Base-by-base conservation (phyloP, 2,329 filamentous ascomycete genomes). In the Colletotrichum tofieldiae region DNA sequence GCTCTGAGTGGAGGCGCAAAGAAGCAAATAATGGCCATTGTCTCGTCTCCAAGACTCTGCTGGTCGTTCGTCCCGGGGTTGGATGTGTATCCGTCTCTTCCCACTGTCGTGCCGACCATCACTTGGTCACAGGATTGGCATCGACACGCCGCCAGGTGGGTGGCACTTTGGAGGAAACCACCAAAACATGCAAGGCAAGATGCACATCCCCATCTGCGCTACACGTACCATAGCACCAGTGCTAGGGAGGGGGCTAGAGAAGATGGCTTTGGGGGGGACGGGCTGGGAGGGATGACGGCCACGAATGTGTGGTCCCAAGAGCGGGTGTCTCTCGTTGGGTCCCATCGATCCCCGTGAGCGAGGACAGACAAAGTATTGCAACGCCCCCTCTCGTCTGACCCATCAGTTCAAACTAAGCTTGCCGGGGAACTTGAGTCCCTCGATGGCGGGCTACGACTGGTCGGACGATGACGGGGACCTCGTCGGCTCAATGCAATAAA, bases 101-200 rank as follows among this genome's bases (percentile, higher is more conserved):
- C 75, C 65, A 52, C 65, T 54, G 32, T 29, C 49, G 54, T 26
- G 51, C 65, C 43, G 61, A 26, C 35, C 6, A 37, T 59, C 54
- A 35, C 12, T 63, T 51, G 43, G 58, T 71, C 37, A 52, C 41
- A 56, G 43, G 29, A 32, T 35, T 59, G 51, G 58, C 52, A 72
- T 69, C 37, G 55, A 64, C 16, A 54, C 16, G 58, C 45, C 54
- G 55, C 37, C 37, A 7, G 60, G 60, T 72, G 45, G 56, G 65
- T 71, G 73, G 62, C 59, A 73, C 73, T 71, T 67, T 73, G 71
- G 55, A 47, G 63, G 47, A 67, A 74, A 67, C 66, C 73, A 58
- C 59, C 47, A 74, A 65, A 61, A 66, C 61, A 73, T 71, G 60
- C 71, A 67, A 71, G 71, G 73, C 71, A 67, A 74, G 63, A 67